These are phyloP conservation scores for Debaryomyces psychrophilus DNA, from an alignment of 1,139 yeast species.

Conservation along the genomic window DNA sequence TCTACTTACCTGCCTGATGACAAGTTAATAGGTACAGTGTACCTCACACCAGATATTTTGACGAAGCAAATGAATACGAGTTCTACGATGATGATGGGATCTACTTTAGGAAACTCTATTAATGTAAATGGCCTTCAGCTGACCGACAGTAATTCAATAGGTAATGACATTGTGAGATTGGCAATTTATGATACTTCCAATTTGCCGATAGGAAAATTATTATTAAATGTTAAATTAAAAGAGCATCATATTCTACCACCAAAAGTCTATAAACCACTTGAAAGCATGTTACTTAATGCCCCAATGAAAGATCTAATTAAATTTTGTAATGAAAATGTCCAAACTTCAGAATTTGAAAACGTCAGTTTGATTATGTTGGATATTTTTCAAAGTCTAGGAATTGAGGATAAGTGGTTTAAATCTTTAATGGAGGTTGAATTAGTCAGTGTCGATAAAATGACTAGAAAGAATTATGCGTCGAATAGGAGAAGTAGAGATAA, in stretches of 20 bases:
- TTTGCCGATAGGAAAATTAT: slow-evolving; percentile 59
- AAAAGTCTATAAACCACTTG: slow-evolving; percentile 58
- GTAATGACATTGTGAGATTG: slow-evolving; percentile 44
- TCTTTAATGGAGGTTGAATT: slow-evolving; percentile 69
- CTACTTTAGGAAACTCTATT: slow-evolving; percentile 29
- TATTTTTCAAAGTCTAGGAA: slow-evolving; percentile 63
- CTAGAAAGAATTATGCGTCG: slow-evolving; percentile 41
- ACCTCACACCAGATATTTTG: slow-evolving; percentile 58
- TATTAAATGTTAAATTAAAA: slow-evolving; percentile 54
- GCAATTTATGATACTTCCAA: slow-evolving; percentile 46
- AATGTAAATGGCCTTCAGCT: slow-evolving; percentile 23
- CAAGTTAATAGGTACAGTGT: slow-evolving; percentile 55
- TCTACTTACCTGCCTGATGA: slow-evolving; percentile 31
- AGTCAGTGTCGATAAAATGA: slow-evolving; percentile 48
- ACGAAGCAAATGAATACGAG: slow-evolving; percentile 37
- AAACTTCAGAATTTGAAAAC: slow-evolving; percentile 54
- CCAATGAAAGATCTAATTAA: slow-evolving; percentile 54
- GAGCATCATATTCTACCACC: slow-evolving; percentile 67
- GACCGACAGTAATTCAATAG: slow-evolving; percentile 15
- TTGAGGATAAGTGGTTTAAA: slow-evolving; percentile 70
- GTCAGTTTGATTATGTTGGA: slow-evolving; percentile 60
- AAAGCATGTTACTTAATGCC: slow-evolving; percentile 56
- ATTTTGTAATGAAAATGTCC: slow-evolving; percentile 46
- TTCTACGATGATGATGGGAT: slow-evolving; percentile 43
- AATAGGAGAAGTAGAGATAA: slow-evolving; percentile 25